Evolutionary conservation across 768 basidiomycete species (phyloP).

Genomic region (Coprinopsis sp.): DNA sequence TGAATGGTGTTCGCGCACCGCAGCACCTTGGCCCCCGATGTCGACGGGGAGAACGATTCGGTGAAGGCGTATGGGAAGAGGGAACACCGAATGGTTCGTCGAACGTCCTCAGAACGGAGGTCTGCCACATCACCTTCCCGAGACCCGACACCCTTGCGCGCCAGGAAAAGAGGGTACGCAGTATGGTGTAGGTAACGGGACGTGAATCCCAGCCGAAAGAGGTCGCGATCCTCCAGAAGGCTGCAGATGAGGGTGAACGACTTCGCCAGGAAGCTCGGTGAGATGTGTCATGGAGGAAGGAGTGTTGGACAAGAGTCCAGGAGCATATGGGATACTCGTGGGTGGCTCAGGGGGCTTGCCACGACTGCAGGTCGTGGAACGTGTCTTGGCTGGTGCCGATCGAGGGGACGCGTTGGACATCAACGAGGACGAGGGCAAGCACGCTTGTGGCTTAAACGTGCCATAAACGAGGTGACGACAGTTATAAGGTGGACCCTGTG

Average conservation of each 20-base stretch:
- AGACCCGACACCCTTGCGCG: conserved; percentile 16
- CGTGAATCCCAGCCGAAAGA: conserved; percentile 17
- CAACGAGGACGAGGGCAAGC: background rate
- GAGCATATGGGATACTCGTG: no score
- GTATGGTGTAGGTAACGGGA: conserved; percentile 23
- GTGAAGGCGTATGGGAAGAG: conserved; percentile 17
- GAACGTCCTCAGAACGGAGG: conserved; percentile 14
- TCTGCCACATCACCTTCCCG: conserved; percentile 16
- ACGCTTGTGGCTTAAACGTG: conserved; percentile 1
- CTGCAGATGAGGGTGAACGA: conserved; percentile 21
- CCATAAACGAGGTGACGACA: conserved; percentile 6
- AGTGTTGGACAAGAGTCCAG: no score
- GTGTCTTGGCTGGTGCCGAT: background rate
- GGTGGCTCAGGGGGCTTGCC: no score
- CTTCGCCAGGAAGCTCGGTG: conserved; percentile 26
- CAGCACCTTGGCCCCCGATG: background rate
- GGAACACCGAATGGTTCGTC: conserved; percentile 15
- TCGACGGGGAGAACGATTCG: conserved; percentile 11
- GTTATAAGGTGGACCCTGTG: no score
- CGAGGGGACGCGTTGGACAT: background rate
- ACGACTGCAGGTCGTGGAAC: background rate
- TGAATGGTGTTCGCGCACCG: background rate
- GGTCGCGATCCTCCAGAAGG: conserved; percentile 16
- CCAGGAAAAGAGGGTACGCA: conserved; percentile 22
- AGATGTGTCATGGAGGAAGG: conserved; percentile 5